Conservation (phyloP, 441 rosid species). For the Adansonia rubrostipa region DNA sequence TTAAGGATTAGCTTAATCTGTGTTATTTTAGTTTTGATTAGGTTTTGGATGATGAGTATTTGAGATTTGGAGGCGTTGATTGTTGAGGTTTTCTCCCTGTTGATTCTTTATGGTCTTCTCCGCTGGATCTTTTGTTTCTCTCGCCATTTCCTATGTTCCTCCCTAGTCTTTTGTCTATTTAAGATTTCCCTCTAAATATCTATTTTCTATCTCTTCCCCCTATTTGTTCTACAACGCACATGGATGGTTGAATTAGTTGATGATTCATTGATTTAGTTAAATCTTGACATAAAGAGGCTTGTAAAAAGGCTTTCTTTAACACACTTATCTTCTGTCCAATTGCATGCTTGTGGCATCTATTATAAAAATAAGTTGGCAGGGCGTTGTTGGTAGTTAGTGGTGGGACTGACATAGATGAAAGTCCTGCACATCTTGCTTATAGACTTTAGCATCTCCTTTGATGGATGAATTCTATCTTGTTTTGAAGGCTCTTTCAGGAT, state of each 20-base stretch:
- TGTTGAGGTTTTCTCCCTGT: not conserved
- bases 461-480: conserved; percentile 31
- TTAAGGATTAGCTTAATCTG: not conserved
- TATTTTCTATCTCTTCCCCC: not conserved
- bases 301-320: not conserved
- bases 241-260: not conserved
- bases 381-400: not conserved
- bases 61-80: not conserved
- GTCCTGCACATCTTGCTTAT: not conserved
- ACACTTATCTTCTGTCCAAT: not conserved
- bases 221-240: not conserved
- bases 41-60: too few relatives aligned
- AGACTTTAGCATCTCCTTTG: not conserved
- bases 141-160: not conserved
- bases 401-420: not conserved
- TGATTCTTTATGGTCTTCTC: not conserved
- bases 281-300: not conserved
- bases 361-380: not conserved
- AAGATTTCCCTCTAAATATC: not conserved
- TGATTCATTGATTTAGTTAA: not conserved
- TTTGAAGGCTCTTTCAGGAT: conserved; percentile 79
- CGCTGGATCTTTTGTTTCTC: not conserved
- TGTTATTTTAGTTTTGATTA: not conserved
- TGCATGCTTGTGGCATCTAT: conserved; percentile 20
- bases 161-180: not conserved